A percentile compares a stretch with the other conserved stretches of the same genome.
Conservation (phyloP, 805 yeast species). For the Spathaspora girioi region DNA sequence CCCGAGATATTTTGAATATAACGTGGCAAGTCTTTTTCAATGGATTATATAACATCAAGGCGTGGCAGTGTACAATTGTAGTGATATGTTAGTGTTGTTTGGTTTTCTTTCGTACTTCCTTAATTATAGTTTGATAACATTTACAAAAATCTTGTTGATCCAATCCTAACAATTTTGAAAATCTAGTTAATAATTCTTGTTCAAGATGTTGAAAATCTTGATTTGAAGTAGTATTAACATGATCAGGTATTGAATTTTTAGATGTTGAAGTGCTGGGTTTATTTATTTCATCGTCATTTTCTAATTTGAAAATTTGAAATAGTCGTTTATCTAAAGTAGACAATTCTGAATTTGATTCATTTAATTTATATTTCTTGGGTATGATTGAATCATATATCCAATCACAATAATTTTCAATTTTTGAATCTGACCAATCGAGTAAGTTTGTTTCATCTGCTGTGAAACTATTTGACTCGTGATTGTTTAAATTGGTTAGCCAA, state of each 20-base stretch:
- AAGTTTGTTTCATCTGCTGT: slow-evolving; percentile 13
- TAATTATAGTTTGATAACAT: background rate
- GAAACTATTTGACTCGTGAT: slow-evolving; percentile 8
- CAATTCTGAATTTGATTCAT: slow-evolving; percentile 10
- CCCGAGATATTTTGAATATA: no score
- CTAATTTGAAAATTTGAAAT: slow-evolving; percentile 27
- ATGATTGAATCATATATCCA: slow-evolving; percentile 43
- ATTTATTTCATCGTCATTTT: slow-evolving; percentile 5
- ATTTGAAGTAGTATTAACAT: background rate
- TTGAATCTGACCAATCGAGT: slow-evolving; percentile 44
- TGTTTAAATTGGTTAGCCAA: slow-evolving; percentile 17
- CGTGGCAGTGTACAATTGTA: no score
- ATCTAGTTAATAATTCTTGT: background rate
- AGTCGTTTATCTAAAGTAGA: slow-evolving; percentile 29
- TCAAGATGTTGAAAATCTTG: slow-evolving; percentile 2
- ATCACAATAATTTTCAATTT: slow-evolving; percentile 44
- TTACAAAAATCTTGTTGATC: background rate
- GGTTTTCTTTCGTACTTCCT: background rate
- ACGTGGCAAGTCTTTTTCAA: no score
- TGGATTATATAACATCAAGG: no score
- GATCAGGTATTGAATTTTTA: background rate
- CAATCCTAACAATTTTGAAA: background rate
- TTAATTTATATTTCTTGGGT: slow-evolving; percentile 13
- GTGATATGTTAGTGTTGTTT: background rate
- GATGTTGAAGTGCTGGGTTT: background rate